Base-by-base conservation (phyloP, 1,284 basidiomycete genomes). In the Trichosporon faecale region DNA sequence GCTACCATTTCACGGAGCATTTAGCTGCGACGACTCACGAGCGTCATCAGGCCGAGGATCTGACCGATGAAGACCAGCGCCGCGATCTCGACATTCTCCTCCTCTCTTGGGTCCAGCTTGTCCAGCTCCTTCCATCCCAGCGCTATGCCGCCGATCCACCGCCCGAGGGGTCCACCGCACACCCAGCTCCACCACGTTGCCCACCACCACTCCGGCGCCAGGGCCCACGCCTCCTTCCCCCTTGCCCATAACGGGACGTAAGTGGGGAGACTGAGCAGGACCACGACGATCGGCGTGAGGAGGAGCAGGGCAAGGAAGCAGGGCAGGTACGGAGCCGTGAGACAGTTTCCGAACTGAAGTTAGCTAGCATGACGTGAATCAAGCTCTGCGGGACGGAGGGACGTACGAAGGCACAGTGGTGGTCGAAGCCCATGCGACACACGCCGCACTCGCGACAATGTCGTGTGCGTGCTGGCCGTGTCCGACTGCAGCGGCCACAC, bases 361-460 rank as follows among this genome's bases (percentile, higher is more conserved):
- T 25, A 61, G 64, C 44, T 18, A 46, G 44, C 44, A n/a, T 21
- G 5, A 44, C 3, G 5, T 18, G 9, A 3, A 18, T 3, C 40
- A 11, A 44, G 44, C 7, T 23, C 8, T 11, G 21, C n/a, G 8
- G 16, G 27, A 18, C n/a, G 2, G n/a, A 2, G 3, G 4, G 0
- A 74, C 79, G 67, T 57, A 81, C 80, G 63, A 82, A 77, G 7
- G 77, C 72, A 67, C 81, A 82, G 70, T 82, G 81, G 67, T 82
- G 81, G 71, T 82, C 81, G 66, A 79, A 82, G 3, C 77, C 81
- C 2, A 70, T 74, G 29, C 82, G 74, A 71, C 82, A 83, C 18
- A 73, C 69, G 7, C 76, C 77, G 61, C 82, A 83, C 57, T 78
- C 75, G 2, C 77, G 77, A 66, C 82, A 83, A 69, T 82, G 81